Base-by-base conservation (phyloP, 768 basidiomycete species). In the Psilocybe cyanescens region DNA sequence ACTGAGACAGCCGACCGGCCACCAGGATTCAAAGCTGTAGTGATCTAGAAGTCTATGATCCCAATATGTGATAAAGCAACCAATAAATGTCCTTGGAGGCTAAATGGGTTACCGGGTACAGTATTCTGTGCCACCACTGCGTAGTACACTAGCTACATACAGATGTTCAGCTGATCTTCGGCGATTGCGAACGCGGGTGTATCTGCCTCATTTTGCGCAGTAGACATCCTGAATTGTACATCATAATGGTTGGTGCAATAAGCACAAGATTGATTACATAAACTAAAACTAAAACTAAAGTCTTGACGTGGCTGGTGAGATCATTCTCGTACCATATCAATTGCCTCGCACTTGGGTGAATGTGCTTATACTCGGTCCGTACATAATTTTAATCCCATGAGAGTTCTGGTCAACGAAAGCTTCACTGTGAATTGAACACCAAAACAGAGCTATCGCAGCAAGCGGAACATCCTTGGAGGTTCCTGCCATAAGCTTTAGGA, bases 291-390 rank as follows among this genome's bases (percentile, higher is more conserved):
- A 33, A 8, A 53, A 9, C n/a, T 24, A 17, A 48, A 50, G 31
- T 39, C 16, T 39, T 57, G 61, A 62, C 61, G 61, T 62, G 61
- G 61, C 57, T 46, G 49, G 30, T 46, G 37, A 45, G 57, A 55
- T 55, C 53, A 35, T 54, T 28, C 33, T 16, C 31, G 35, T 58
- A 28, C 61, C 51, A 55, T 33, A 57, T 47, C 51, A 28, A 54
- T 33, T 31, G 46, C 24, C 57, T 54, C 17, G 16, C 17, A 8
- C 46, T 55, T 45, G 28, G 61, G 35, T 48, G 33, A 33, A 24
- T 35, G 35, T 45, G 16, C 54, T 24, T 14, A 37, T 9, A 37
- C 41, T 54, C 61, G 57, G 61, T 39, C 57, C 57, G 61, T 62
- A 9, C n/a, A 16, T 50, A 31, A 57, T 17, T 47, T 33, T 44